phyloP scores from a whole-genome alignment of 139 green algal species.

The Desmodesmus armatus region DNA sequence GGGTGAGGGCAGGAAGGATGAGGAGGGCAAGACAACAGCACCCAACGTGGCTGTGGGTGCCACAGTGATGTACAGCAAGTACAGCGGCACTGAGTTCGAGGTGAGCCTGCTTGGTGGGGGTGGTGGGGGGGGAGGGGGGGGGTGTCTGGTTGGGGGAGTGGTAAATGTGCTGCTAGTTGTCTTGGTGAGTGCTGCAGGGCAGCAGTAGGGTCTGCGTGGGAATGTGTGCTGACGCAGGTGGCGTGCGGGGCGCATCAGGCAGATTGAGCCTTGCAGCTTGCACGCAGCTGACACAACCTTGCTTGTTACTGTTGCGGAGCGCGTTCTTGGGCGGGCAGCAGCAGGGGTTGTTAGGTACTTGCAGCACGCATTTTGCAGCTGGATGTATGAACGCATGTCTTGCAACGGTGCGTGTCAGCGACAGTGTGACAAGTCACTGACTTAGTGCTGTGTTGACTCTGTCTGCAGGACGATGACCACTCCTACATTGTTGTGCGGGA shows the following conservation, averaged over 20 bases:
- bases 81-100: conserved; percentile 89
- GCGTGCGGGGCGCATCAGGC: neutral
- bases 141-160: neutral
- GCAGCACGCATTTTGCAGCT: neutral
- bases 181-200: neutral
- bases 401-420: neutral
- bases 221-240: neutral
- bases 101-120: conserved; percentile 45
- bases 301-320: no score
- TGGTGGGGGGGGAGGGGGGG: neutral
- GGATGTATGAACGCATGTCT: neutral
- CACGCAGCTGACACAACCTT: neutral
- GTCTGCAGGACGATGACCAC: conserved; percentile 58
- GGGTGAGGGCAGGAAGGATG: conserved; percentile 75
- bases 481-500: conserved; percentile 89
- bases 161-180: no score
- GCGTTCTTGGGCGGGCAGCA: no score
- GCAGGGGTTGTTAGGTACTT: neutral
- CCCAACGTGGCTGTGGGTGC: conserved; percentile 75
- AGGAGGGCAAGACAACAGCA: conserved; percentile 67
- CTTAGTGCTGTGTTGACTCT: conserved; percentile 3
- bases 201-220: neutral
- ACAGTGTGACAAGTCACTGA: neutral
- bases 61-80: conserved; percentile 92
- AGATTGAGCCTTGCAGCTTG: neutral